Conservation (phyloP, 2,329 filamentous ascomycete species). For the Emergomyces pasteurianus region DNA sequence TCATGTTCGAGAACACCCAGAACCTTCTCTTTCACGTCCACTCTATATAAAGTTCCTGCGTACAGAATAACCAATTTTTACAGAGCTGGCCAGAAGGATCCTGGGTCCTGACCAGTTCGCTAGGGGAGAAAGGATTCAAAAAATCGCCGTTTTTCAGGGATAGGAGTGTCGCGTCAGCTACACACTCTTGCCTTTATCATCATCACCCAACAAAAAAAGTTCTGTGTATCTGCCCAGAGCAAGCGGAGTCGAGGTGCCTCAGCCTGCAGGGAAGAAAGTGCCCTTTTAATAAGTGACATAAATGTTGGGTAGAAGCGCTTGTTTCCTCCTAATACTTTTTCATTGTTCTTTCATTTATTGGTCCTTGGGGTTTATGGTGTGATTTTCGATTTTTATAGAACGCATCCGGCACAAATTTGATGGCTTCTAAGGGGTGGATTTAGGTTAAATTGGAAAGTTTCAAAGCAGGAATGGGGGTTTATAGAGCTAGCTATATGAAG, state of each 20-base stretch:
- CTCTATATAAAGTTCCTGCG: too few relatives aligned
- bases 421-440: neutral
- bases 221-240: neutral
- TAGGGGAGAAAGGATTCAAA: neutral
- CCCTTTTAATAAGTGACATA: neutral
- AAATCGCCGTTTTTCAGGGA: neutral
- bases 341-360: neutral
- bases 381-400: neutral
- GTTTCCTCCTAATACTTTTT: neutral
- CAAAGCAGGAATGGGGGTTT: neutral
- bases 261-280: neutral
- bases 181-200: too few relatives aligned
- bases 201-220: neutral
- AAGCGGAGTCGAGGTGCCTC: neutral
- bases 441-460: neutral
- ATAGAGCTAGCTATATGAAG: neutral
- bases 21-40: neutral
- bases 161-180: too few relatives aligned
- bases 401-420: neutral
- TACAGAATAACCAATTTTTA: too few relatives aligned
- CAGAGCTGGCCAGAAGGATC: neutral
- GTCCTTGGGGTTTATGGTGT: neutral
- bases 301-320: neutral
- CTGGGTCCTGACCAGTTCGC: neutral
- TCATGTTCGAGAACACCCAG: neutral